Evolutionary conservation across 2,329 filamentous ascomycete species (phyloP), one percentile per base, ranked within the genome.

Genomic region (Colletotrichum filicis): DNA sequence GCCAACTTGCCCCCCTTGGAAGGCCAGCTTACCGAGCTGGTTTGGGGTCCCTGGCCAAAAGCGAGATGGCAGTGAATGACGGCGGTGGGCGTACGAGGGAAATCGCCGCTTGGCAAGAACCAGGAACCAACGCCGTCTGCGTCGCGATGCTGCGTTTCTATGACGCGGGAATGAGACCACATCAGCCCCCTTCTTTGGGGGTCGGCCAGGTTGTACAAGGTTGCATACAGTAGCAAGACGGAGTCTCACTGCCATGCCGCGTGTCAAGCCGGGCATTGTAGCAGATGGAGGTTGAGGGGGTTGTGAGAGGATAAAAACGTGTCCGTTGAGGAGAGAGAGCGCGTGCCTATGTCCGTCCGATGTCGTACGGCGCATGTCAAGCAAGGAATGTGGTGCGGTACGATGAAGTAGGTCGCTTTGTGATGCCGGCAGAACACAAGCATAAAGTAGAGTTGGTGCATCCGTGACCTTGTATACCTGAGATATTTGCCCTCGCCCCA

Each of bases 391-490:
- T 16, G 46, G 61, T 64, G n/a, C n/a, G n/a, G 24, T 63, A 53
- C n/a, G 28, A 32, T 32, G 42, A 42, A 42, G 37, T 42, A 42
- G 37, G 37, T 42, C 14, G 37, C 37, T 42, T 7, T 42, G 37
- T 35, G 55, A 66, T 65, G 59, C 19, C 35, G 65, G 59, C 28
- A 55, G 59, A 64, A 65, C 35, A 73, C 66, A 73, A 73, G 70
- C 70, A 70, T 73, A 73, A 73, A 73, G 66, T 56, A 58, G 55
- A 68, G 58, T 71, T 68, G 16, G 37, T 71, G 64, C 49, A 62
- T 71, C 49, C 68, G 49, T 58, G 64, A 71, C 58, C 58, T 58
- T 19, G 16, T n/a, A 49, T 49, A n/a, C 42, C 11, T 49, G 7
- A n/a, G 16, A n/a, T n/a, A 49, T 49, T 9, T 49, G 42, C 16